Base-by-base conservation (phyloP, 176 grass and related monocot species). In the Echinochloa phyllopogon region DNA sequence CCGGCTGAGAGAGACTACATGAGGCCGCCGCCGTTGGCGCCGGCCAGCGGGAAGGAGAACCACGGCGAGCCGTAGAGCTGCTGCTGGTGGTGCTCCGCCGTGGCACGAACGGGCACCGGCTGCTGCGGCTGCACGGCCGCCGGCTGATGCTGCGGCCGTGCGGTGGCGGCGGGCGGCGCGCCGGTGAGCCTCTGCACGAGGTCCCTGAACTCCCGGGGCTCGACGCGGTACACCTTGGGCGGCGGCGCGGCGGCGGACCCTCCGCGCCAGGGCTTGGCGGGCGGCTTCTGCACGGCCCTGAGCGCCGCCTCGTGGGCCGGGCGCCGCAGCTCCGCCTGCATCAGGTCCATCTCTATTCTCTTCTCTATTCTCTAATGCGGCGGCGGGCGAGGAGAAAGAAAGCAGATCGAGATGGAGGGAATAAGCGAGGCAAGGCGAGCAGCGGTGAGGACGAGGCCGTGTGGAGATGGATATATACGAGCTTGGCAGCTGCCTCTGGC, bases 141-240 rank as follows among this genome's bases (percentile, higher is more conserved):
- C 10, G 16, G 62, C 0, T 45, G 70, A 0, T 25, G 55, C 9
- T 13, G 58, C 6, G 2, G 74, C 0, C 60, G 84, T 1, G 33
- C 51, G 9, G 57, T 15, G 24, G 59, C 2, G 5, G 65, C 0
- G 38, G 75, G 16, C 2, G 87, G 88, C 38, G 86, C 83, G 41
- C 90, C 83, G 17, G 90, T 92, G 83, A 92, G 90, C 83, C 72
- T 66, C 90, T 92, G 90, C 68, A 89, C 90, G n/a, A 92, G 90
- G 10, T 88, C 83, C 10, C 86, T 11, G 74, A 92, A 92, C 59
- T 83, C 90, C 36, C 83, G 44, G 3, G 86, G 86, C 78, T 89
- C 90, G 23, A 89, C 90, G 79, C 86, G 79, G 90, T 92, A 92
- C 66, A 92, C 90, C 86, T 83, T 92, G 73, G 83, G 83, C 14